Base-by-base conservation (phyloP, 1,284 basidiomycete species). In the Melanopsichium pennsylvanicum region DNA sequence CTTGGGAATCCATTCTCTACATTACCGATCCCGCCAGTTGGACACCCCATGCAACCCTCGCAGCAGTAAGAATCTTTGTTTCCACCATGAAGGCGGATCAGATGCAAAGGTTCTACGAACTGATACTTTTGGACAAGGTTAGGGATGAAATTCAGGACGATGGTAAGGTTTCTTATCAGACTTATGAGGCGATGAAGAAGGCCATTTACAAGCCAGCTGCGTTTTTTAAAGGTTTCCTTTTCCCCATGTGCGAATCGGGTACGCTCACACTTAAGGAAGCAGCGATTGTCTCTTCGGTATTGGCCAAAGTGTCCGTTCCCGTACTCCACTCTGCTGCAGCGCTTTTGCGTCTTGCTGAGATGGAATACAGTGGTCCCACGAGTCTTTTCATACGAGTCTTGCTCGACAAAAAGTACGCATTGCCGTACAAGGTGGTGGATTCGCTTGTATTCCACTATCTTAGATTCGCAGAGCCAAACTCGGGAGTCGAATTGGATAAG, bases 391-490 rank as follows among this genome's bases (percentile, higher is more conserved):
- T 99, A 80, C 91, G 96, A 22, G 91, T 98, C 12, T 85, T 99
- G 18, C 85, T 98, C 44, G 96, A 98, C 84, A 99, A 99, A 83
- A 98, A 98, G 82, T 93, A 96, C 81, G 93, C 96, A 48, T 84
- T 99, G 31, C 96, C 96, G 0, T 99, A 95, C 86, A 97, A 98
- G 84, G 95, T 97, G 21, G 88, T 99, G 54, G 96, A 99, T 78
- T 90, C 92, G 4, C 87, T 99, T 51, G 93, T 98, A 13, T 97
- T 96, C 85, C 96, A 99, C 84, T 99, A 94, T 81, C 91, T 98
- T 75, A 89, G 93, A 31, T 88, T 97, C 50, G 89, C 89, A n/a
- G 75, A 80, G 41, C 62, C 62, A 40, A 64, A 62, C 22, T 70
- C 64, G n/a, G 79, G 79, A 8, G 79, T 81, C 2, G 79, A 81